Percentiles rank a stretch among this genome's conserved stretches.
These are phyloP conservation scores for Ophiocordyceps camponoti-leonardi DNA, from an alignment of 2,329 filamentous ascomycete genomes.

Conservation along the genomic window DNA sequence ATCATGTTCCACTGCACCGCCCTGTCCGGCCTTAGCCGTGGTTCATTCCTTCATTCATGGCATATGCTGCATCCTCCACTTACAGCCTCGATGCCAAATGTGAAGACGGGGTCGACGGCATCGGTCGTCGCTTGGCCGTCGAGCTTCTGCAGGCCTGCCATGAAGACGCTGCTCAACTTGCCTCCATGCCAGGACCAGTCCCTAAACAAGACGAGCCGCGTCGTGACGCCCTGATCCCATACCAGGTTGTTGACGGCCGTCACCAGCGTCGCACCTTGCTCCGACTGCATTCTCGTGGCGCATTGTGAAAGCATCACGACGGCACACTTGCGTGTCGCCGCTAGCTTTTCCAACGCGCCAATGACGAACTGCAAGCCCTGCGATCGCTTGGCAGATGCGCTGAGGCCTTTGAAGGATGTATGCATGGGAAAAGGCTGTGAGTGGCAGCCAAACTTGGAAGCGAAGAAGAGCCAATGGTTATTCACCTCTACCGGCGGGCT, in stretches of 20 bases:
- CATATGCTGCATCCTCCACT: slow-evolving; percentile 8
- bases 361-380: slow-evolving; percentile 46
- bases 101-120: slow-evolving; percentile 24
- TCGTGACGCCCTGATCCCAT: slow-evolving; percentile 67
- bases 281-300: slow-evolving; percentile 60
- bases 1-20: slow-evolving; percentile 23
- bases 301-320: slow-evolving; percentile 65
- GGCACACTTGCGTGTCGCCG: slow-evolving; percentile 54
- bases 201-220: slow-evolving; percentile 59
- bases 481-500: slow-evolving; percentile 22
- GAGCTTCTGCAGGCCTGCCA: slow-evolving; percentile 49
- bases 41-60: too few relatives aligned
- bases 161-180: slow-evolving; percentile 30
- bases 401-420: slow-evolving; percentile 13
- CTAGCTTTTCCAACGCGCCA: slow-evolving; percentile 56
- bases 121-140: slow-evolving; percentile 30
- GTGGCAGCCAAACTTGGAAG: not conserved
- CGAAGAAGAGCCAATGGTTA: too few relatives aligned
- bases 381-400: slow-evolving; percentile 23
- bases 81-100: slow-evolving; percentile 32
- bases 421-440: slow-evolving; percentile 1
- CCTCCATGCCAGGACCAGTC: slow-evolving; percentile 46
- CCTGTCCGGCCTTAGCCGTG: too few relatives aligned
- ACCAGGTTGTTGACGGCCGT: slow-evolving; percentile 58
- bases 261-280: slow-evolving; percentile 48